Conservation (phyloP, 2,329 filamentous ascomycete species). For the Aspergillus sp. region DNA sequence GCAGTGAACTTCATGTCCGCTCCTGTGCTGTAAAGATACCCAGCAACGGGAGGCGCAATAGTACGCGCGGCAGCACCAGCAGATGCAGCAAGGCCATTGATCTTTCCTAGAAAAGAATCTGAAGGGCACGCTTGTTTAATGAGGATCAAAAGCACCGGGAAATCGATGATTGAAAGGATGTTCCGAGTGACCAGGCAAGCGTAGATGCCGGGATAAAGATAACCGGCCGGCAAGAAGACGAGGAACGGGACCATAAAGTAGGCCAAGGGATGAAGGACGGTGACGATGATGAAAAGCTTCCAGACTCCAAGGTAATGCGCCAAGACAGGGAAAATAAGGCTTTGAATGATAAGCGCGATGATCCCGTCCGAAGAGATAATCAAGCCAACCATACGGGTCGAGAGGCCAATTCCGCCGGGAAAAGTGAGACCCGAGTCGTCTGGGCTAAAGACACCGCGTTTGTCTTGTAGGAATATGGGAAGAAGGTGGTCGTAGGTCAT, state of each 20-base stretch:
- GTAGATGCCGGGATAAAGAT: slow-evolving; percentile 67
- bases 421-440: slow-evolving; percentile 57
- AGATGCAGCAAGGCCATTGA: slow-evolving; percentile 74
- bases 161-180: slow-evolving; percentile 69
- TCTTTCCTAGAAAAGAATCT: slow-evolving; percentile 66
- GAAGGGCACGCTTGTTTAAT: slow-evolving; percentile 73
- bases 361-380: slow-evolving; percentile 72
- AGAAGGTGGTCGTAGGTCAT: slow-evolving; percentile 94
- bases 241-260: slow-evolving; percentile 74
- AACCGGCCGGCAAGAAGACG: slow-evolving; percentile 58
- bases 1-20: slow-evolving; percentile 61
- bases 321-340: slow-evolving; percentile 68
- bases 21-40: slow-evolving; percentile 68
- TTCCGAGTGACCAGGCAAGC: slow-evolving; percentile 68
- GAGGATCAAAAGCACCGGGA: slow-evolving; percentile 70
- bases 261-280: slow-evolving; percentile 67
- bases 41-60: slow-evolving; percentile 69
- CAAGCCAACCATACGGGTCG: slow-evolving; percentile 68
- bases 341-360: slow-evolving; percentile 75
- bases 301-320: slow-evolving; percentile 69
- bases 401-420: slow-evolving; percentile 68
- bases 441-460: slow-evolving; percentile 42
- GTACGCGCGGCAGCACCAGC: slow-evolving; percentile 74
- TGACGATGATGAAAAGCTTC: slow-evolving; percentile 68
- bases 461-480: slow-evolving; percentile 89